Conservation (phyloP, 1,139 yeast species). For the Magnusiomyces fungicola region DNA sequence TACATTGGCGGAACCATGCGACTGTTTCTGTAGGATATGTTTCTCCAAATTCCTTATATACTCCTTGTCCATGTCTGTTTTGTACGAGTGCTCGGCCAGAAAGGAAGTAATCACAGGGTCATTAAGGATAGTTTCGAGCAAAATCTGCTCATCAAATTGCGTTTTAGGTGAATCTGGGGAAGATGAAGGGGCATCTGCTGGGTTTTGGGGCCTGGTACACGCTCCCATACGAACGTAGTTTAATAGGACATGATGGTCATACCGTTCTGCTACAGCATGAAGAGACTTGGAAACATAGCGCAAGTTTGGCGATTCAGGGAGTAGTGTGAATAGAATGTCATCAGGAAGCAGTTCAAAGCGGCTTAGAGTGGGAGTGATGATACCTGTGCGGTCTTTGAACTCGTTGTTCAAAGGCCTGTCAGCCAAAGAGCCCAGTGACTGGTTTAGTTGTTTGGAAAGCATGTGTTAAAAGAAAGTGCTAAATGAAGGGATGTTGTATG, state of each 20-base stretch:
- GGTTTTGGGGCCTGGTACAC: not conserved
- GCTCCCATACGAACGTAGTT: not conserved
- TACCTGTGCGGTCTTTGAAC: not conserved
- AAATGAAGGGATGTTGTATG: not conserved
- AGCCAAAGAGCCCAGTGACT: too few relatives aligned
- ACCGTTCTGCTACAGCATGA: constrained; percentile 9
- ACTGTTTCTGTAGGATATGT: too few relatives aligned
- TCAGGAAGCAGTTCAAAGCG: constrained; percentile 9
- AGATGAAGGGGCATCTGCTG: not conserved
- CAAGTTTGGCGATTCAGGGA: constrained; percentile 8
- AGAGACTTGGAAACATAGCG: constrained; percentile 8
- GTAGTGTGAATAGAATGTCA: constrained; percentile 9
- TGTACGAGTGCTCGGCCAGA: constrained; percentile 6
- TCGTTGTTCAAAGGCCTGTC: not conserved
- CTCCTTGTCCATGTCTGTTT: not conserved
- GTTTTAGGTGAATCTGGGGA: too few relatives aligned
- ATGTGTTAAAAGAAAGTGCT: not conserved
- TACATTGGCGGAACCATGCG: too few relatives aligned
- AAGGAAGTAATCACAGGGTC: constrained; percentile 7
- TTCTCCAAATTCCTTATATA: too few relatives aligned
- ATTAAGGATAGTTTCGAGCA: constrained; percentile 3
- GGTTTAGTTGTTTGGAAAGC: not conserved
- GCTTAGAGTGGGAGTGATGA: not conserved
- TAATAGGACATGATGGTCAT: constrained; percentile 8
- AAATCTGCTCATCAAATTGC: constrained; percentile 2